Base-by-base conservation (phyloP, 1,284 basidiomycete species). In the Athelia sp. region DNA sequence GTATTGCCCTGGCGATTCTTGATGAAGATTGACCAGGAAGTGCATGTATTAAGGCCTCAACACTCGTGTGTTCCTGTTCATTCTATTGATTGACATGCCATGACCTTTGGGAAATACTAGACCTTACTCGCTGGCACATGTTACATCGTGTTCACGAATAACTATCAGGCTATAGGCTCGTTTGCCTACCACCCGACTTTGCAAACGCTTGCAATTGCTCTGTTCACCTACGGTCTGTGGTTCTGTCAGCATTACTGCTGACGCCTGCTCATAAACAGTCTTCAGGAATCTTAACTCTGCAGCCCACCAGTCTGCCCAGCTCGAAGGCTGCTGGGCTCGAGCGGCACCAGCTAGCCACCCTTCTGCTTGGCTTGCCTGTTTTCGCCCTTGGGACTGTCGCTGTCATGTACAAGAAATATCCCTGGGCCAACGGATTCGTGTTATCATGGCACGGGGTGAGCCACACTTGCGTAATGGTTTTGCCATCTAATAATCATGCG, bases 221-320 rank as follows among this genome's bases (percentile, higher is more conserved):
- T 73, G 21, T 77, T 87, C 59, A 76, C 78, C 2, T 84, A 80
- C 58, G 82, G 87, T 83, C 52, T 19, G 68, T 54, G 9, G 32
- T 26, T 17, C 38, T 29, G 6, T 13, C 26, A 29, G 46, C 36
- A 13, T n/a, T 13, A 6, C 3, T 19, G 22, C 46, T 1, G 46
- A 36, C 18, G 6, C 6, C 26, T 43, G 24, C 13, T 29, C 34
- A 24, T 13, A 9, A 34, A 15, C 18, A 45, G 24, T 36, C 32
- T 43, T 48, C 55, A 87, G 85, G 81, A 15, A 77, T 88, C 45
- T 53, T 85, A 53, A 86, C 83, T n/a, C 76, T 90, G 4, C 87
- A 90, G 58, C 84, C 86, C 0, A 87, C 87, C 2, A 76, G 78
- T 3, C 78, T 81, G 50, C 79, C 83, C 0, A 73, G 65, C 55